Percentiles rank a stretch among this genome's conserved stretches.
Evolutionary conservation across 164 flowering plant genomes (phyloP).

Genomic region (Buxus sempervirens): DNA sequence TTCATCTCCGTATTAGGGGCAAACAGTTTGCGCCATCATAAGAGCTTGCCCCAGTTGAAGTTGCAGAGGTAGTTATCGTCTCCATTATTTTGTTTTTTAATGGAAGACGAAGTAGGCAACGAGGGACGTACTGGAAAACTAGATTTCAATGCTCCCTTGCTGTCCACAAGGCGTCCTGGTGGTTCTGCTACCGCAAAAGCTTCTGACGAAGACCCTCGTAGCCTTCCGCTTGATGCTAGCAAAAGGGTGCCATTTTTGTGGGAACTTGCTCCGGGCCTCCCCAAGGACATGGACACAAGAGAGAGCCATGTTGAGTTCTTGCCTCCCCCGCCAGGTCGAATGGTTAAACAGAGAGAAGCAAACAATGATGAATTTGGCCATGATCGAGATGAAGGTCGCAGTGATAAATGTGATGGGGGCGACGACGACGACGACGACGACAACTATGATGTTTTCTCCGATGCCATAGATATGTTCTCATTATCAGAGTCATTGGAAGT

Average conservation of each 20-base stretch:
- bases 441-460: slow-evolving; percentile 31
- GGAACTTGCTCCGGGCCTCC: slow-evolving; percentile 64
- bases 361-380: background rate
- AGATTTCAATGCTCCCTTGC: slow-evolving; percentile 50
- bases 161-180: slow-evolving; percentile 41
- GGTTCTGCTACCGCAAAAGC: background rate
- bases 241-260: slow-evolving; percentile 62
- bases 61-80: no score
- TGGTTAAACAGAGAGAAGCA: slow-evolving; percentile 17
- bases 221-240: slow-evolving; percentile 13
- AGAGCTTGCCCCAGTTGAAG: no score
- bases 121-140: slow-evolving; percentile 29
- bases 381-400: slow-evolving; percentile 8
- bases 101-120: slow-evolving; percentile 19
- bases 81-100: background rate
- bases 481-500: slow-evolving; percentile 35
- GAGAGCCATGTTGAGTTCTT: slow-evolving; percentile 1
- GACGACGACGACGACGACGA: slow-evolving; percentile 19
- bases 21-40: no score
- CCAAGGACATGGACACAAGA: slow-evolving; percentile 30
- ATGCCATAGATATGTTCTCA: slow-evolving; percentile 52
- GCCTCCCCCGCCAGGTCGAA: slow-evolving; percentile 45
- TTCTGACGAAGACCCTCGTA: slow-evolving; percentile 8
- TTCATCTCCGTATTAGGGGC: no score
- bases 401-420: slow-evolving; percentile 6